Conservation (phyloP, 2,329 filamentous ascomycete genomes). For the Aspergillus calidoustus region DNA sequence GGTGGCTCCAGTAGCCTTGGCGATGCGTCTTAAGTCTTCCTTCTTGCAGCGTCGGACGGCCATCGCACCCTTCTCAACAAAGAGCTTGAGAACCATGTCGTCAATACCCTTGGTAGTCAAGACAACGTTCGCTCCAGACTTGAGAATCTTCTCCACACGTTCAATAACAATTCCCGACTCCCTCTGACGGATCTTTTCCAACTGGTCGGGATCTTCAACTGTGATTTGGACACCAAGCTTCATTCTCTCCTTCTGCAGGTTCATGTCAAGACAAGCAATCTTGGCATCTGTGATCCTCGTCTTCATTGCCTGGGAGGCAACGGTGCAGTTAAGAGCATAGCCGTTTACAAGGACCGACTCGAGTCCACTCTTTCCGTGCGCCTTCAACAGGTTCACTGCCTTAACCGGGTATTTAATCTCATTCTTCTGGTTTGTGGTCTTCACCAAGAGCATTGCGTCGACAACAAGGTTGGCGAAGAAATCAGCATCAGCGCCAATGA, state of each 20-base stretch:
- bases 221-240: conserved; percentile 99
- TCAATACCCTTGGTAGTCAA: conserved; percentile 99
- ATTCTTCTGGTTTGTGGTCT: conserved; percentile 85
- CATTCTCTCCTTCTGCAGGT: conserved; percentile 98
- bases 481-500: conserved; percentile 92
- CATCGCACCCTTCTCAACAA: conserved; percentile 94
- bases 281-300: conserved; percentile 91
- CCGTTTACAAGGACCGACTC: conserved; percentile 94
- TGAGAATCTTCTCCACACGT: conserved; percentile 94
- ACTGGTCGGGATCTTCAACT: conserved; percentile 93
- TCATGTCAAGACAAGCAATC: conserved; percentile 97
- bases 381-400: conserved; percentile 98
- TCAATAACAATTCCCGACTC: conserved; percentile 94
- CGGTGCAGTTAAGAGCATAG: conserved; percentile 97
- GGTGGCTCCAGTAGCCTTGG: conserved; percentile 92
- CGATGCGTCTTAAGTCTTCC: conserved; percentile 94
- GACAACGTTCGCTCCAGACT: conserved; percentile 94
- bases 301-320: conserved; percentile 97
- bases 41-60: conserved; percentile 97
- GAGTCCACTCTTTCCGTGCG: conserved; percentile 87
- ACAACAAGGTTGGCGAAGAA: conserved; percentile 99
- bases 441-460: conserved; percentile 93
- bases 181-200: conserved; percentile 93
- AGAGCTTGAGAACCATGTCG: conserved; percentile 90
- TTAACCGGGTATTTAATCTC: conserved; percentile 98